These are phyloP conservation scores for Chaetothyriales sp. DNA, from an alignment of 2,329 filamentous ascomycete genomes.

Conservation along the genomic window DNA sequence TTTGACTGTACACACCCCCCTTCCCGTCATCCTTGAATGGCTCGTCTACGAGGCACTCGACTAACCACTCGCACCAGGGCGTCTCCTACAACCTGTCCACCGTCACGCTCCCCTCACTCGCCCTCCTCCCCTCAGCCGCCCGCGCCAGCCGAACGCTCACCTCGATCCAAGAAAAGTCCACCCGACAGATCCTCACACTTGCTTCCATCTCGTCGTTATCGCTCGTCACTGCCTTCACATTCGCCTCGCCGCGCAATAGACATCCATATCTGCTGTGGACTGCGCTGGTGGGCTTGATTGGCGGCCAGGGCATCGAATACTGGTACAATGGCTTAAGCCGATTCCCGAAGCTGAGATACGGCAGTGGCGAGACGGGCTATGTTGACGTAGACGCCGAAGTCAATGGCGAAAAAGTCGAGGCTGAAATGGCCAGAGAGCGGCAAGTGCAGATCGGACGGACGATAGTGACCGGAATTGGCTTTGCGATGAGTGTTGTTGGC, in stretches of 20 bases:
- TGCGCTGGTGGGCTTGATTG: conserved; percentile 43
- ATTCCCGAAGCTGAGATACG: conserved; percentile 27
- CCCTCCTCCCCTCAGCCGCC: conserved; percentile 63
- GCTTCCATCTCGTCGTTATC: conserved; percentile 55
- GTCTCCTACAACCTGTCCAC: conserved; percentile 72
- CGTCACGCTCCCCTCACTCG: conserved; percentile 65
- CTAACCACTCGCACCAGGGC: conserved; percentile 43
- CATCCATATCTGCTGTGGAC: conserved; percentile 91
- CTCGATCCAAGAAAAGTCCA: conserved; percentile 50
- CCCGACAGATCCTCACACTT: conserved; percentile 53
- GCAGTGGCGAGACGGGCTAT: conserved; percentile 12
- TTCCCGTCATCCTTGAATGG: not conserved
- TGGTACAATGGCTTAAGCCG: conserved; percentile 58
- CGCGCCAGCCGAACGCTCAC: conserved; percentile 57
- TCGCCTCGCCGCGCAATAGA: conserved; percentile 60
- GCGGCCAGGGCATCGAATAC: conserved; percentile 46
- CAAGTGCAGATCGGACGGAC: conserved; percentile 26
- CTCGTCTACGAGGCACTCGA: not conserved
- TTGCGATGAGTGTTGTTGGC: conserved; percentile 35
- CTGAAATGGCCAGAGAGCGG: conserved; percentile 31
- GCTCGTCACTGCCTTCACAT: conserved; percentile 61
- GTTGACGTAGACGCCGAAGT: conserved; percentile 22
- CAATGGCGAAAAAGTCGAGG: conserved; percentile 34
- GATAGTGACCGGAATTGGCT: conserved; percentile 28
- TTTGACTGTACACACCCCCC: conserved; percentile 54